phyloP scores from a whole-genome alignment of 140 eudicot genomes.

The Flaveria floridana region DNA sequence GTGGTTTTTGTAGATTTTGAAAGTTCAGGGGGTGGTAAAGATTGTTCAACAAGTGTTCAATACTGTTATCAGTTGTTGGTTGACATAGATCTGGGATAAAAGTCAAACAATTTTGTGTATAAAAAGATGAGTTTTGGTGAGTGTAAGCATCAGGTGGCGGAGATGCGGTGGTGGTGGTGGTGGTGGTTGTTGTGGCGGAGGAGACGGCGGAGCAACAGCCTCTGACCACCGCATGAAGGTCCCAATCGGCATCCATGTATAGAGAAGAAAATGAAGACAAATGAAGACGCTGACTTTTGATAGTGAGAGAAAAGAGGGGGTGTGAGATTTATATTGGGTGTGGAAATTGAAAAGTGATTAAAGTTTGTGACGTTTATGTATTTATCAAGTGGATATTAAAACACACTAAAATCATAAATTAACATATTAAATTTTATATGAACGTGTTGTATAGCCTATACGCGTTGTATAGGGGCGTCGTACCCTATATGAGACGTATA shows the following conservation, averaged over 20 bases:
- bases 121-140: slow-evolving; percentile 16
- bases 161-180: slow-evolving; percentile 40
- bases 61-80: slow-evolving; percentile 29
- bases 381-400: too few species aligned
- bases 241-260: slow-evolving; percentile 87
- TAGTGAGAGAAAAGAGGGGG: slow-evolving; percentile 13
- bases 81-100: slow-evolving; percentile 45
- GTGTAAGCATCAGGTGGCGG: background rate
- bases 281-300: slow-evolving; percentile 38
- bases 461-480: too few species aligned
- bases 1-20: slow-evolving; percentile 33
- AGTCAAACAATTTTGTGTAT: slow-evolving; percentile 23
- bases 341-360: slow-evolving; percentile 24
- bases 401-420: too few species aligned
- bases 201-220: slow-evolving; percentile 57
- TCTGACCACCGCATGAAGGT: slow-evolving; percentile 91
- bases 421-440: too few species aligned
- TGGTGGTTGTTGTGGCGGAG: slow-evolving; percentile 40
- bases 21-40: slow-evolving; percentile 39
- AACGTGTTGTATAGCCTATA: too few species aligned
- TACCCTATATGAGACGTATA: too few species aligned
- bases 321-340: slow-evolving; percentile 24
- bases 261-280: background rate
- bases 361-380: too few species aligned
- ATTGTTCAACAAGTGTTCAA: slow-evolving; percentile 42